These are phyloP conservation scores for Echeveria elegans DNA, from an alignment of 164 flowering plant species.

Conservation along the genomic window DNA sequence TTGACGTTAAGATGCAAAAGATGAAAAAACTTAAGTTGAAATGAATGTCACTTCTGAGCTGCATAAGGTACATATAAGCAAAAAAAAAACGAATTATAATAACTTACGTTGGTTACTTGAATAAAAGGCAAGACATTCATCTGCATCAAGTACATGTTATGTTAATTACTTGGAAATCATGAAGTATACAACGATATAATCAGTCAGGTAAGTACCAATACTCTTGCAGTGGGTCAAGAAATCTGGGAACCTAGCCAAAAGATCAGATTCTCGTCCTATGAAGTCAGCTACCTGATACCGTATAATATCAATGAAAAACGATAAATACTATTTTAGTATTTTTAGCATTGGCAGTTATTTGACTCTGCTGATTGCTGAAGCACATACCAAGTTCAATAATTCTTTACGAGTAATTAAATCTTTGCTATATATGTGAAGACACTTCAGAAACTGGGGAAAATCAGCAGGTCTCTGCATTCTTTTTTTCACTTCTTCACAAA, in stretches of 20 bases:
- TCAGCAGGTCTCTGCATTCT: constrained; percentile 40
- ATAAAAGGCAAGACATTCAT: constrained; percentile 49
- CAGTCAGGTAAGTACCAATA: constrained; percentile 34
- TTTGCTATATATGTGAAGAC: constrained; percentile 55
- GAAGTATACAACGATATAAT: constrained; percentile 4
- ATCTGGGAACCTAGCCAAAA: constrained; percentile 67
- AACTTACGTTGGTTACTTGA: constrained; percentile 7
- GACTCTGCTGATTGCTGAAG: background rate
- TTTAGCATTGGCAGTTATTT: background rate
- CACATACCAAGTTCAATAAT: constrained; percentile 59
- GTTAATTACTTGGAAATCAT: constrained; percentile 7
- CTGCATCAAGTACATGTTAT: constrained; percentile 38
- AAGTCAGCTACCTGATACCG: constrained; percentile 53
- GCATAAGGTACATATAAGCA: background rate
- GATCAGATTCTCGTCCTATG: constrained; percentile 66
- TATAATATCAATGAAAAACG: background rate
- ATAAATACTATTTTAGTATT: background rate
- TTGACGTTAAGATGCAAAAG: background rate
- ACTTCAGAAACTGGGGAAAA: constrained; percentile 61
- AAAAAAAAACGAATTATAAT: background rate
- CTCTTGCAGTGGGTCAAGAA: constrained; percentile 62
- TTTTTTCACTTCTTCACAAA: constrained; percentile 71
- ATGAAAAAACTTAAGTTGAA: background rate
- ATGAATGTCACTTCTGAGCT: background rate
- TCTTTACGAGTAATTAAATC: constrained; percentile 62